phyloP scores from a whole-genome alignment of 2,329 filamentous ascomycete species.

The Fusarium concolor region DNA sequence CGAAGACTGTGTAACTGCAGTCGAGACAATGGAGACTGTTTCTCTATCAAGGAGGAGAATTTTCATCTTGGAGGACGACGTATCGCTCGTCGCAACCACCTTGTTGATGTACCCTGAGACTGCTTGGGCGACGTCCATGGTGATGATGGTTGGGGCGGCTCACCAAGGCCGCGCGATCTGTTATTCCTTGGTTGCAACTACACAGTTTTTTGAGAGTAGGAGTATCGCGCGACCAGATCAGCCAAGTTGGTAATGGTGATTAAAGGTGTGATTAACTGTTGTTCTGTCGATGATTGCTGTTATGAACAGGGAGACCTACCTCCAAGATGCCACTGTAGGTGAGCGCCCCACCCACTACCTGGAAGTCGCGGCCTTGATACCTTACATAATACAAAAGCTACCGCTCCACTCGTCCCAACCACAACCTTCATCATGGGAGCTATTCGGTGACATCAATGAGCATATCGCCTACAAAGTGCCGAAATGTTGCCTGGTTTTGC shows the following conservation, averaged over 20 bases:
- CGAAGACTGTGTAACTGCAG: constrained; percentile 93
- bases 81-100: constrained; percentile 83
- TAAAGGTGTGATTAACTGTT: constrained; percentile 1
- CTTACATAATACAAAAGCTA: constrained; percentile 36
- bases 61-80: constrained; percentile 93
- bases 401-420: constrained; percentile 8
- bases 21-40: constrained; percentile 93
- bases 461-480: constrained; percentile 4
- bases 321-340: constrained; percentile 35
- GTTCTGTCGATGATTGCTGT: constrained; percentile 13
- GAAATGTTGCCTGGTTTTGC: constrained; percentile 2
- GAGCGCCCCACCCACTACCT: constrained; percentile 17
- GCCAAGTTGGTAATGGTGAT: background rate
- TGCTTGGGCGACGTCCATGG: constrained; percentile 93
- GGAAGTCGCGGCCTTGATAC: constrained; percentile 35
- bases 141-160: constrained; percentile 46
- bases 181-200: constrained; percentile 2
- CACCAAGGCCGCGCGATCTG: constrained; percentile 20
- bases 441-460: constrained; percentile 32
- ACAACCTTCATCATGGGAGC: constrained; percentile 25
- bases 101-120: constrained; percentile 95
- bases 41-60: constrained; percentile 93
- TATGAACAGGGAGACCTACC: constrained; percentile 14
- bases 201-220: background rate
- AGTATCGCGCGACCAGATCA: background rate